A percentile compares a stretch with the other conserved stretches of the same genome.
Evolutionary conservation across 495 filamentous ascomycete genomes (phyloP).

Genomic region (Poronia punctata): DNA sequence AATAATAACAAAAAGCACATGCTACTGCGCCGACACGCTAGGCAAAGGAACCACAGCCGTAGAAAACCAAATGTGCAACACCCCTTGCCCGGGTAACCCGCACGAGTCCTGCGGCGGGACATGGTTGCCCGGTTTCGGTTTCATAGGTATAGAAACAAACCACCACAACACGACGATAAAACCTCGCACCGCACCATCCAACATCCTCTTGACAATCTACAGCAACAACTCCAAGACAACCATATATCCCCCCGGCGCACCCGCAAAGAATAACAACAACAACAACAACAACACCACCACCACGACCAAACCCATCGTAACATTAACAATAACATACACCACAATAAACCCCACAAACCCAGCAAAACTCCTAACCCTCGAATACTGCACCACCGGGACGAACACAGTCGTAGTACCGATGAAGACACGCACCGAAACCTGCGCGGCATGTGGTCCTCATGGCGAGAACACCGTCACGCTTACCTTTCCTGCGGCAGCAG

Average conservation of each 20-base stretch:
- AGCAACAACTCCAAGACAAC: constrained; percentile 8
- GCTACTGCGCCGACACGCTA: constrained; percentile 45
- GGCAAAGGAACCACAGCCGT: constrained; percentile 45
- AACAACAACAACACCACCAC: neutral
- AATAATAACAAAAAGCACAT: constrained; percentile 7
- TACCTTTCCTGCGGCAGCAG: constrained; percentile 11
- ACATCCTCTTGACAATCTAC: constrained; percentile 15
- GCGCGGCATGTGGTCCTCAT: constrained; percentile 14
- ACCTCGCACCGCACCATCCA: neutral
- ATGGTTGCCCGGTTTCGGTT: neutral
- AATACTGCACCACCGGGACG: constrained; percentile 17
- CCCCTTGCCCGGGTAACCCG: constrained; percentile 12
- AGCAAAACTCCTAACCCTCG: constrained; percentile 6
- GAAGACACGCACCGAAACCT: constrained; percentile 13
- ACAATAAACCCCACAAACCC: constrained; percentile 23
- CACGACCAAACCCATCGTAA: no score
- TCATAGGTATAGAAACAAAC: neutral
- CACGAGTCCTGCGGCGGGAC: constrained; percentile 14
- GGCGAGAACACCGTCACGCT: constrained; percentile 20
- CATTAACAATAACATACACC: constrained; percentile 19
- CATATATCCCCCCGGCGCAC: constrained; percentile 13
- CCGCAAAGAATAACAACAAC: neutral
- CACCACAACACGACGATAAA: neutral
- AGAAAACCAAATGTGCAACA: constrained; percentile 8
- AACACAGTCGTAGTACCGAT: constrained; percentile 11